Percentiles rank a stretch among this genome's conserved stretches.
phyloP scores from a whole-genome alignment of 176 grass and related monocot species.

The Elymus sibiricus region DNA sequence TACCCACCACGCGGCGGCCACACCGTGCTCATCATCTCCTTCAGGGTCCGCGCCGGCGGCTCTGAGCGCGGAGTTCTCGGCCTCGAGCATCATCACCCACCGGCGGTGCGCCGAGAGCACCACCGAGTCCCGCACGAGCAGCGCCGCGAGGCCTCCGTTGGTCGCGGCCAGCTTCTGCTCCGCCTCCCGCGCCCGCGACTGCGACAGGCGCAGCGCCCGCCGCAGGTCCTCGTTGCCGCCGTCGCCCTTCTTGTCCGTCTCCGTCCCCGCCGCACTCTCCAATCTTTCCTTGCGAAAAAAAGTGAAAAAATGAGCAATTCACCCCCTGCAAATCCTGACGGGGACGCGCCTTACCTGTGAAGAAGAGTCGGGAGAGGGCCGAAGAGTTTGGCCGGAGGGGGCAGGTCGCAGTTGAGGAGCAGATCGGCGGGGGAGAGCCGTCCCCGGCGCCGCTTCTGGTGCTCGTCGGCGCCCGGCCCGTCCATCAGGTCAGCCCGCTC shows the following conservation, averaged over 20 bases:
- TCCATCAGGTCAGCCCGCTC: conserved; percentile 44
- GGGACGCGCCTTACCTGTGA: background rate
- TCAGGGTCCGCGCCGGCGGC: background rate
- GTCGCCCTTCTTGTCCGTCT: background rate
- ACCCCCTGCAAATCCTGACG: background rate
- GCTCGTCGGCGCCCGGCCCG: background rate
- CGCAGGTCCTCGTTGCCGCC: conserved; percentile 33
- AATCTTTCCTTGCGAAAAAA: background rate
- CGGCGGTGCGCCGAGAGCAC: conserved; percentile 71
- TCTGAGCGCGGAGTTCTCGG: conserved; percentile 56
- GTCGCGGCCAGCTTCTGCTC: conserved; percentile 50
- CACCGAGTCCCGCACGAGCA: conserved; percentile 69
- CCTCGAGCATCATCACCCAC: conserved; percentile 81
- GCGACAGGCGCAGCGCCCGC: conserved; percentile 75
- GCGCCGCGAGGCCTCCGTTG: conserved; percentile 46
- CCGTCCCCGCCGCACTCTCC: conserved; percentile 26
- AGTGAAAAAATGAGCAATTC: no score
- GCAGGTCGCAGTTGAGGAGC: conserved; percentile 94
- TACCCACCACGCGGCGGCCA: conserved; percentile 58
- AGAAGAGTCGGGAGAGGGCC: conserved; percentile 37
- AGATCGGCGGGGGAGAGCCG: conserved; percentile 41
- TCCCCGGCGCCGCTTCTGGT: background rate
- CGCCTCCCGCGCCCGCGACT: conserved; percentile 91
- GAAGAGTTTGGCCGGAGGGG: conserved; percentile 84
- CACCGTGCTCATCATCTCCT: background rate